Evolutionary conservation across 2,329 filamentous ascomycete species (phyloP).

Genomic region (Fusarium equiseti): DNA sequence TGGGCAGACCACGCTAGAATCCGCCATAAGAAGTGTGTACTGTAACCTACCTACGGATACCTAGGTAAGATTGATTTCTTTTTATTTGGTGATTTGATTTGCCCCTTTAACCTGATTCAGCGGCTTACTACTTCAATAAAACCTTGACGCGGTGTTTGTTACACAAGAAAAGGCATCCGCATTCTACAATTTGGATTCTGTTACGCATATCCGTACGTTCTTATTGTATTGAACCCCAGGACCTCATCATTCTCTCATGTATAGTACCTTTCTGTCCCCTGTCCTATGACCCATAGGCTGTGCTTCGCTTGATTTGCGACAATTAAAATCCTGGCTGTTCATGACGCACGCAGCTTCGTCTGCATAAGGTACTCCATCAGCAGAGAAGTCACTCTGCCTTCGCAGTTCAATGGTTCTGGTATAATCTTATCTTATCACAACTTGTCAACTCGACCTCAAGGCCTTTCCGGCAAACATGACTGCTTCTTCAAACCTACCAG

Average conservation of each 20-base stretch:
- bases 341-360: constrained; percentile 34
- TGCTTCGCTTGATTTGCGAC: constrained; percentile 22
- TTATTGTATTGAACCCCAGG: not conserved
- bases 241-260: not conserved
- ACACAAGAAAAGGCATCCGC: constrained; percentile 5
- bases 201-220: not conserved
- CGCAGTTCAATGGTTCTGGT: not conserved
- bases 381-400: constrained; percentile 13
- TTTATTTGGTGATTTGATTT: constrained; percentile 18
- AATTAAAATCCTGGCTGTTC: constrained; percentile 35
- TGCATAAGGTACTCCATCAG: constrained; percentile 5
- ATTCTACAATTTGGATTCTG: not conserved
- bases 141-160: constrained; percentile 2
- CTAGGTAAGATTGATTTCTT: not conserved
- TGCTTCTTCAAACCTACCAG: constrained; percentile 28
- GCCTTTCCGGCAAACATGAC: constrained; percentile 23
- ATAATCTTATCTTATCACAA: not conserved
- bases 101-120: constrained; percentile 24
- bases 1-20: constrained; percentile 23
- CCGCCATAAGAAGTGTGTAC: not conserved
- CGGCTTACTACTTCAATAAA: constrained; percentile 8
- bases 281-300: constrained; percentile 19
- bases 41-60: too few relatives aligned
- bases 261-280: constrained; percentile 13
- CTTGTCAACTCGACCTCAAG: constrained; percentile 3